Base-by-base conservation (phyloP, 2,329 filamentous ascomycete species). In the Lachnellula subtilissima region DNA sequence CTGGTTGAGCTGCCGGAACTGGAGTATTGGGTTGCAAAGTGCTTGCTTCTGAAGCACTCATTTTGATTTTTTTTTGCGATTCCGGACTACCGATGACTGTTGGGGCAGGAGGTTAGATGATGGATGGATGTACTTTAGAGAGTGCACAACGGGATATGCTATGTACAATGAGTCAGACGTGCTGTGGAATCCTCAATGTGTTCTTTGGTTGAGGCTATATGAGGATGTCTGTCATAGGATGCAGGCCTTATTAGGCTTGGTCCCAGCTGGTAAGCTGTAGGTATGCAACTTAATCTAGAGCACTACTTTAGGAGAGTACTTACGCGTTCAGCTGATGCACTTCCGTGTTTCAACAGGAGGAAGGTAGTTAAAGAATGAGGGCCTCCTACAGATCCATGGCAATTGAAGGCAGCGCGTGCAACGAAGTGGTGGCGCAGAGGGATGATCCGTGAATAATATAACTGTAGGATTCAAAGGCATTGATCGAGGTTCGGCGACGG, bases 11-110 rank as follows among this genome's bases (percentile, higher is more conserved):
- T 19, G 52, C 48, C 49, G 65, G 61, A 23, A 65, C 62, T 15
- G 65, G 62, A 39, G 64, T 64, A 39, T 67, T 67, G 46, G 64
- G 47, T 46, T 65, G 64, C 45, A 65, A 37, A 46, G 64, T 67
- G 54, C 65, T 67, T 17, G 65, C 48, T 55, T 65, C 65, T 11
- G 66, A 65, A 25, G 67, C 59, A 53, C 65, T 69, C 67, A 69
- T 69, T 40, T 60, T 67, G 64, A 50, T 2, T 35, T 69, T 19
- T 19, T 40, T 60, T 66, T 64, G 49, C 5, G 43, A 49, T 52
- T 40, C 50, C 36, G 49, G 40, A 50, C 15, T 39, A 15, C 42
- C 37, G 40, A 28, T 28, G 40, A 37, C 4, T 51, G 50, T 48
- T 32, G 43, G 36, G 9, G 35, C 25, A 50, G 32, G 32, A 14